Percentiles rank a stretch among this genome's conserved stretches.
Conservation (phyloP, 768 basidiomycete species). For the Suillus americanus region DNA sequence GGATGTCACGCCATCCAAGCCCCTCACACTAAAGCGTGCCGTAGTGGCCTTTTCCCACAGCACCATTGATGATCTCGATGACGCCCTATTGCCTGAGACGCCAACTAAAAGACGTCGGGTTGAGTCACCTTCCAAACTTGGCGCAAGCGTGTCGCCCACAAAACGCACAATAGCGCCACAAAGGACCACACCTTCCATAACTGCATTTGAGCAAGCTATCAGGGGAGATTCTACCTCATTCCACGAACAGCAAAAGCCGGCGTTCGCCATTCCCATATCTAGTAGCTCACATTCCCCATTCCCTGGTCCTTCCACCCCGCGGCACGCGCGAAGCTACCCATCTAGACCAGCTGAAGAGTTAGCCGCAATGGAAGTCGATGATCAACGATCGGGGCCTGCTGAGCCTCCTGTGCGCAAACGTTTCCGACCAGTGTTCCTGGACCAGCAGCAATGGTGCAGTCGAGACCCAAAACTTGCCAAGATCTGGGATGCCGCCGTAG, state of each 20-base stretch:
- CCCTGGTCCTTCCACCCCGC: conserved; percentile 26
- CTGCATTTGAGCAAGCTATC: conserved; percentile 18
- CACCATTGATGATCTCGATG: conserved; percentile 15
- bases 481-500: conserved; percentile 24
- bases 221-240: conserved; percentile 3
- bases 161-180: conserved; percentile 5
- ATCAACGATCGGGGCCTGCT: conserved; percentile 20
- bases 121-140: conserved; percentile 20
- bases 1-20: conserved; percentile 24
- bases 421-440: conserved; percentile 49
- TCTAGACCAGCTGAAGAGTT: conserved; percentile 8
- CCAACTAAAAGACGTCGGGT: conserved; percentile 43
- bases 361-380: conserved; percentile 16
- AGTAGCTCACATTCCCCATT: conserved; percentile 9
- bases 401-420: conserved; percentile 31
- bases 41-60: conserved; percentile 18
- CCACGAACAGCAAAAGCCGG: background rate
- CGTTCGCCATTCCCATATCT: conserved; percentile 2
- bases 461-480: conserved; percentile 37
- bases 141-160: conserved; percentile 13
- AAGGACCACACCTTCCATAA: background rate
- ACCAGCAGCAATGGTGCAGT: conserved; percentile 48
- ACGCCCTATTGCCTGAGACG: conserved; percentile 36
- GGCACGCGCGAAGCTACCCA: conserved; percentile 15
- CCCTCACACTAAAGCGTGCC: conserved; percentile 39